These are phyloP conservation scores for Penicillium herquei DNA, from an alignment of 495 filamentous ascomycete species.

Conservation along the genomic window DNA sequence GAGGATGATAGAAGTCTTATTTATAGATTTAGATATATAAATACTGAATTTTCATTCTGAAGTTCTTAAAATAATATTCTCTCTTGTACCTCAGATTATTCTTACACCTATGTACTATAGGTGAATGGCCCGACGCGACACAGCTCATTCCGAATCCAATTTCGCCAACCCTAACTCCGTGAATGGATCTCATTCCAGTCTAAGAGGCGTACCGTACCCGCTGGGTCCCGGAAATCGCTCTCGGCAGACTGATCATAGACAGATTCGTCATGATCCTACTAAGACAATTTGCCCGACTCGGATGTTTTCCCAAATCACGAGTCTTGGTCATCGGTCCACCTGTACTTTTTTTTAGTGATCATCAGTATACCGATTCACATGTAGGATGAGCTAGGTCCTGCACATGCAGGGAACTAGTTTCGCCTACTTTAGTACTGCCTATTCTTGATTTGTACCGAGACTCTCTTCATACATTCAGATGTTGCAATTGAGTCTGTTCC, in stretches of 20 bases:
- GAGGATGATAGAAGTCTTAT: no score
- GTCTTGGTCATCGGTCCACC: neutral
- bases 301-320: neutral
- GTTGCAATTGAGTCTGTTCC: no score
- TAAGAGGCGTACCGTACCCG: conserved; percentile 8
- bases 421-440: neutral
- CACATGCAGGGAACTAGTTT: neutral
- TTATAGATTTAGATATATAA: no score
- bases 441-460: no score
- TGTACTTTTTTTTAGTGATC: neutral
- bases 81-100: no score
- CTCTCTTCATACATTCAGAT: no score
- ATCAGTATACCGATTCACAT: no score
- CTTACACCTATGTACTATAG: no score
- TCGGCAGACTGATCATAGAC: neutral
- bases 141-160: conserved; percentile 6
- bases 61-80: no score
- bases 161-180: conserved; percentile 12
- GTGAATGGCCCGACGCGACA: neutral
- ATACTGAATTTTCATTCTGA: no score
- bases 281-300: neutral
- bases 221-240: conserved; percentile 26
- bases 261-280: neutral
- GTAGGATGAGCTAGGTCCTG: neutral
- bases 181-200: conserved; percentile 26